phyloP scores from a whole-genome alignment of 2,329 filamentous ascomycete genomes.

The Stromatinia cepivora region DNA sequence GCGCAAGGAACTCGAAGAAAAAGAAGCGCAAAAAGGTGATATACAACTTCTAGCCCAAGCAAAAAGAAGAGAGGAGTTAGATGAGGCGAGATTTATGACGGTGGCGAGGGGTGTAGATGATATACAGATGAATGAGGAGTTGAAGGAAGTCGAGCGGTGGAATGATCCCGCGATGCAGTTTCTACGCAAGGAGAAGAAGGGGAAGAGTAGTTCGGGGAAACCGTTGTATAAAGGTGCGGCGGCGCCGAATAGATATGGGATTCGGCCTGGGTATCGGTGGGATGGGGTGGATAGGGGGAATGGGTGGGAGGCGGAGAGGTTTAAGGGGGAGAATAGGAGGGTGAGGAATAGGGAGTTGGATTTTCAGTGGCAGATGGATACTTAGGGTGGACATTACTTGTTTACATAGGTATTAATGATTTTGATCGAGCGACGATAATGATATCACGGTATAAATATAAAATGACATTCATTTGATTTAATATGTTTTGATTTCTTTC shows the following conservation, averaged over 20 bases:
- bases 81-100: conserved; percentile 80
- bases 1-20: conserved; percentile 62
- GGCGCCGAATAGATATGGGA: conserved; percentile 90
- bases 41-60: conserved; percentile 73
- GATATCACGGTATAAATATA: not conserved
- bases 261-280: conserved; percentile 90
- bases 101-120: conserved; percentile 83
- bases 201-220: conserved; percentile 34
- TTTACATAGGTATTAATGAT: not conserved
- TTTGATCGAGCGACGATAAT: conserved; percentile 1
- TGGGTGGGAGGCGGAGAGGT: conserved; percentile 91
- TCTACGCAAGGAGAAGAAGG: conserved; percentile 50
- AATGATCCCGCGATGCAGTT: conserved; percentile 91
- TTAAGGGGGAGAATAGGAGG: conserved; percentile 79
- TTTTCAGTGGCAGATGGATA: conserved; percentile 97
- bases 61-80: conserved; percentile 64
- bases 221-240: conserved; percentile 72
- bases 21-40: conserved; percentile 76
- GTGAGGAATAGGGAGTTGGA: conserved; percentile 76
- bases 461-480: not conserved
- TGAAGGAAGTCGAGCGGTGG: conserved; percentile 78
- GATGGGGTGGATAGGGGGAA: conserved; percentile 94
- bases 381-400: conserved; percentile 49
- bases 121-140: conserved; percentile 77
- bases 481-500: not conserved